Conservation (phyloP, 306 rosid genomes). For the Cucumis cinereus region DNA sequence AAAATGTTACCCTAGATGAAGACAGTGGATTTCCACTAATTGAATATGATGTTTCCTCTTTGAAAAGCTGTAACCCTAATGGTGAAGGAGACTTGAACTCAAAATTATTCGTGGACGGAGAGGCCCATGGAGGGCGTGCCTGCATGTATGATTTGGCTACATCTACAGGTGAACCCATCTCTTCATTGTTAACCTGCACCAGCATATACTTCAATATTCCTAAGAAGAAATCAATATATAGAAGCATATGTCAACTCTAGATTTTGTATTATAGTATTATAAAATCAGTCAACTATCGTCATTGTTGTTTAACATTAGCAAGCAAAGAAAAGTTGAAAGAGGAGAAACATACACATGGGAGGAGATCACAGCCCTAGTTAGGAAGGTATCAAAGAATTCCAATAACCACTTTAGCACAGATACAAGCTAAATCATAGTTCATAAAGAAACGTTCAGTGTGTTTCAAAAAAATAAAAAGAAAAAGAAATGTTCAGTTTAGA, state of each 20-base stretch:
- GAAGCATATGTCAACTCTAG: not conserved
- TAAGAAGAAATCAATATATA: not conserved
- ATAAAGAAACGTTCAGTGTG: not conserved
- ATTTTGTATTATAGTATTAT: not conserved
- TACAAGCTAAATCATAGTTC: not conserved
- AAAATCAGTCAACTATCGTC: not conserved
- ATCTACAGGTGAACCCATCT: conserved; percentile 71
- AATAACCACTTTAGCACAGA: not conserved
- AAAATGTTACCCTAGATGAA: conserved; percentile 52
- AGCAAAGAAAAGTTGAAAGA: not conserved
- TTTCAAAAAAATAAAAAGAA: too few relatives aligned
- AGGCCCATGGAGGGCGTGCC: conserved; percentile 77
- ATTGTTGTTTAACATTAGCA: not conserved
- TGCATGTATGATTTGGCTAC: conserved; percentile 83
- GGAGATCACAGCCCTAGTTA: not conserved
- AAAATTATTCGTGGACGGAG: conserved; percentile 49
- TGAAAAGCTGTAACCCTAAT: conserved; percentile 41
- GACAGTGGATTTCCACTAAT: conserved; percentile 37
- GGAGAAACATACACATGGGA: not conserved
- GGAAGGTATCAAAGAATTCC: not conserved
- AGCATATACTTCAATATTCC: not conserved
- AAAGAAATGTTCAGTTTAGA: not conserved
- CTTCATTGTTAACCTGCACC: conserved; percentile 54
- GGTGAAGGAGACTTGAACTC: conserved; percentile 38
- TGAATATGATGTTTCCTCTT: conserved; percentile 53